Base-by-base conservation (phyloP, 192 early-diverging fungal genomes). In the Coemansia sp. region DNA sequence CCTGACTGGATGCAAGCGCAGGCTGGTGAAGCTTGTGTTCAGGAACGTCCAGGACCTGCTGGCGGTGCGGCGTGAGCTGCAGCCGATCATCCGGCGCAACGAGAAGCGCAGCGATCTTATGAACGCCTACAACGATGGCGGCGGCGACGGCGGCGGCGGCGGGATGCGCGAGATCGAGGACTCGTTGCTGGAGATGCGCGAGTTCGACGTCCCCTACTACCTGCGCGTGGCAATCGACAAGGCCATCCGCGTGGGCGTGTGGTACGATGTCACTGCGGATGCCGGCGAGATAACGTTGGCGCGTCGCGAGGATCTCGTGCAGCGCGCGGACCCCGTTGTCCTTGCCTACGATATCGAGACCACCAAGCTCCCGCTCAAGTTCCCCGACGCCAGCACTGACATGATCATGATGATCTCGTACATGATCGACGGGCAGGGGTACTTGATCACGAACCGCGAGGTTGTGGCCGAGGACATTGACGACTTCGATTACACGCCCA, bases 361-460 rank as follows among this genome's bases (percentile, higher is more conserved):
- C 0, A 96, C 96, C 39, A 99, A 99, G 75, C 76, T 95, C 39
- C 98, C 98, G 39, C 86, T 99, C 39, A 98, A 97, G 78, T 99
- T 99, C 65, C 98, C 98, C 8, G 98, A 98, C 66, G 86, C 95
- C 0, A 55, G 78, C 5, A 89, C 90, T 39, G 98, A 99, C 74
- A 88, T 87, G 45, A 94, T 99, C 66, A 99, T 98, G 95, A 99
- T 99, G 98, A 97, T 99, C 69, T 98, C 96, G 37, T 99, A 99
- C 76, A 99, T 99, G 98, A 92, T 99, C 58, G 95, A 98, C 63
- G 98, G 95, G 19, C 91, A 92, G 90, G 98, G 98, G 0, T 98
- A 90, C 67, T 78, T 99, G 45, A 98, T 99, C 57, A 98, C 95
- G 10, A 99, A 99, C 80, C 89, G 96, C 46, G 94, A 97, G 61